Conservation (phyloP, 495 filamentous ascomycete species). For the Penicillium nucicola region DNA sequence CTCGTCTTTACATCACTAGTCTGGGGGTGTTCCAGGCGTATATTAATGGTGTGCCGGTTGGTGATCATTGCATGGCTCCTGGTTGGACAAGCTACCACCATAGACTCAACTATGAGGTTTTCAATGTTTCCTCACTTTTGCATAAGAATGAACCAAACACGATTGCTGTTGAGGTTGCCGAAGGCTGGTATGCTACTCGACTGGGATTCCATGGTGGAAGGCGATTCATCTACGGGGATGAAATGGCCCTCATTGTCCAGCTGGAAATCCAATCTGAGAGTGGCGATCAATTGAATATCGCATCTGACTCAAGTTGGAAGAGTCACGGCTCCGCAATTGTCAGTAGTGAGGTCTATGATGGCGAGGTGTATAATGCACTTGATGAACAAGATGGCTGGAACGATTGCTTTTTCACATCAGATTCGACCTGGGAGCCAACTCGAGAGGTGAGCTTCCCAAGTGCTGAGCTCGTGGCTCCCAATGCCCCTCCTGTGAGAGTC, state of each 20-base stretch:
- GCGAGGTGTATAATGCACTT: constrained; percentile 46
- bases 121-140: constrained; percentile 44
- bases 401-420: background rate
- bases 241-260: constrained; percentile 41
- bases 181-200: constrained; percentile 55
- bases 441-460: constrained; percentile 22
- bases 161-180: constrained; percentile 48
- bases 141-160: constrained; percentile 32
- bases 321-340: constrained; percentile 36
- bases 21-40: constrained; percentile 49
- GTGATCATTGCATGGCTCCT: constrained; percentile 43
- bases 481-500: constrained; percentile 42
- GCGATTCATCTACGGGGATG: constrained; percentile 41
- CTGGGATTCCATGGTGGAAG: constrained; percentile 39
- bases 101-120: constrained; percentile 48
- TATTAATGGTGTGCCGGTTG: constrained; percentile 49
- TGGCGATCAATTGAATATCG: constrained; percentile 21
- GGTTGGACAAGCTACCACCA: constrained; percentile 54
- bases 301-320: constrained; percentile 45
- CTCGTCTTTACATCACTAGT: constrained; percentile 49
- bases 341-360: constrained; percentile 51
- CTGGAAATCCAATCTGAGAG: constrained; percentile 34
- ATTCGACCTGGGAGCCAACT: constrained; percentile 15
- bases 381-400: constrained; percentile 27
- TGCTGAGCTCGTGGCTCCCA: constrained; percentile 29